phyloP scores from a whole-genome alignment of 1,284 basidiomycete species.

The Lentinus polychrous region DNA sequence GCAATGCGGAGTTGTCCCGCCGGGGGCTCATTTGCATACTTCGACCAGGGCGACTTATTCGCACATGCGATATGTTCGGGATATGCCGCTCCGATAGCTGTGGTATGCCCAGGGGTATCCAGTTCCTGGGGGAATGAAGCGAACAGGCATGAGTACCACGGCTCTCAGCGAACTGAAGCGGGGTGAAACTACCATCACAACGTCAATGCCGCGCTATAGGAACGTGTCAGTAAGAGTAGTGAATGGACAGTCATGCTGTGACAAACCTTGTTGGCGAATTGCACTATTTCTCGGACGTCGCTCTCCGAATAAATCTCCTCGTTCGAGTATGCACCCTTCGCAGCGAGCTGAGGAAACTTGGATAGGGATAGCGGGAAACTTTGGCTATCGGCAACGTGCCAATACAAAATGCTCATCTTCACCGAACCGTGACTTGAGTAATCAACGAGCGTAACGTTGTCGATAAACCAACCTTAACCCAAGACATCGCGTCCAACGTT shows the following conservation, averaged over 20 bases:
- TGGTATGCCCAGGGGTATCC: constrained; percentile 75
- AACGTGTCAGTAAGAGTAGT: background rate
- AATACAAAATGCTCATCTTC: constrained; percentile 64
- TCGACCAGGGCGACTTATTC: constrained; percentile 51
- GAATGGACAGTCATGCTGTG: background rate
- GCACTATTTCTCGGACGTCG: constrained; percentile 54
- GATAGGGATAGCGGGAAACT: constrained; percentile 65
- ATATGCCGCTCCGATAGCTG: constrained; percentile 52
- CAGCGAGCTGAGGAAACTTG: constrained; percentile 50
- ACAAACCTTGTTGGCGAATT: constrained; percentile 61
- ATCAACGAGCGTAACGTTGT: background rate
- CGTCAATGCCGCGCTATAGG: constrained; percentile 64
- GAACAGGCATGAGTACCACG: background rate
- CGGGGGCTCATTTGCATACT: constrained; percentile 67
- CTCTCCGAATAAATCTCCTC: constrained; percentile 44
- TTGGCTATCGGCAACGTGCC: constrained; percentile 70
- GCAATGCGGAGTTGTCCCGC: constrained; percentile 74
- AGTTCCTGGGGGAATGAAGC: constrained; percentile 29
- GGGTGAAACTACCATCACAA: constrained; percentile 35
- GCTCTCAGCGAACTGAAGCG: background rate
- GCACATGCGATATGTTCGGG: constrained; percentile 72
- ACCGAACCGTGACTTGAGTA: background rate
- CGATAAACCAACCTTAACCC: constrained; percentile 60
- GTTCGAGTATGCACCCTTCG: constrained; percentile 58
- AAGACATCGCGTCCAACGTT: constrained; percentile 77